phyloP scores from a whole-genome alignment of 345 rosid genomes.

The Ceriops tagal region DNA sequence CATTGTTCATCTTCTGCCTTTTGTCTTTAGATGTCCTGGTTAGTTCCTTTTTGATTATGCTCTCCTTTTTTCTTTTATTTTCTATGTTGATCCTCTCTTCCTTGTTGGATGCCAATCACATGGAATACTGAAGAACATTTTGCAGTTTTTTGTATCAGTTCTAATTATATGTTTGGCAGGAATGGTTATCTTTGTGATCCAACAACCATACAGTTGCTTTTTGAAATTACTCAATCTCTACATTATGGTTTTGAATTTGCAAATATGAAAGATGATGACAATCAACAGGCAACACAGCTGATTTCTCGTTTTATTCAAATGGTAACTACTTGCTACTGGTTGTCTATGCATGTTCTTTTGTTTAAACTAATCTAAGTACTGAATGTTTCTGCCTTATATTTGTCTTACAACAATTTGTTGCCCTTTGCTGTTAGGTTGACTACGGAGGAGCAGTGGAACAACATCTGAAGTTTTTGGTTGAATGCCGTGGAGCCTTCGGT shows the following conservation, averaged over 20 bases:
- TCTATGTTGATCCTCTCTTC: neutral
- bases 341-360: slow-evolving; percentile 4
- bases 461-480: slow-evolving; percentile 71
- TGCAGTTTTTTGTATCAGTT: slow-evolving; percentile 8
- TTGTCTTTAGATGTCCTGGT: neutral
- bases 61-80: neutral
- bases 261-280: slow-evolving; percentile 59
- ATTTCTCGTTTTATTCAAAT: slow-evolving; percentile 69
- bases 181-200: slow-evolving; percentile 50
- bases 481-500: slow-evolving; percentile 77
- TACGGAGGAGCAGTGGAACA: slow-evolving; percentile 59
- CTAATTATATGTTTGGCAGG: slow-evolving; percentile 44
- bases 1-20: neutral
- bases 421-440: slow-evolving; percentile 59
- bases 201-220: slow-evolving; percentile 59
- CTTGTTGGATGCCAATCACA: slow-evolving; percentile 3
- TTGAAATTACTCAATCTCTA: slow-evolving; percentile 69
- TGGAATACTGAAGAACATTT: slow-evolving; percentile 8
- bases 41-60: neutral
- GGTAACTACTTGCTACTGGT: slow-evolving; percentile 40
- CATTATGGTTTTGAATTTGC: slow-evolving; percentile 55
- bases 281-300: slow-evolving; percentile 52
- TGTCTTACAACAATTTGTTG: slow-evolving; percentile 20
- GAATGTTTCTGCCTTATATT: slow-evolving; percentile 3
- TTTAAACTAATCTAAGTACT: neutral